Percentiles rank a stretch among this genome's conserved stretches.
phyloP scores from a whole-genome alignment of 345 rosid species.

The Salix viminalis region DNA sequence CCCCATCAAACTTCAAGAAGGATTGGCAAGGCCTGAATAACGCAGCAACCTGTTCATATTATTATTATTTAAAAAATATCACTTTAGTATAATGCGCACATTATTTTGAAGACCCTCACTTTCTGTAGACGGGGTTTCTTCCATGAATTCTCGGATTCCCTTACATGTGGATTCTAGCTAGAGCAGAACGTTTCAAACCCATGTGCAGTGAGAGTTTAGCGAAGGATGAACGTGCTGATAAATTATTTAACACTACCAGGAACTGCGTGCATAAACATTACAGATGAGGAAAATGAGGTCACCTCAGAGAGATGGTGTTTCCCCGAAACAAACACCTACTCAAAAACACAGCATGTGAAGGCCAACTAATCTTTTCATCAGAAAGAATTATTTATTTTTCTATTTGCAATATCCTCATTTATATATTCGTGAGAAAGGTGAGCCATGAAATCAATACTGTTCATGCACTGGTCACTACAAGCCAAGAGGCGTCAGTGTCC shows the following conservation, averaged over 20 bases:
- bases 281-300: constrained; percentile 2
- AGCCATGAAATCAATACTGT: constrained; percentile 9
- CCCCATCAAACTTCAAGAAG: too few relatives aligned
- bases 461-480: constrained; percentile 1
- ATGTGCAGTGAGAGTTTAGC: background rate
- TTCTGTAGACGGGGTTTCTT: too few relatives aligned
- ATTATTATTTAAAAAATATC: too few relatives aligned
- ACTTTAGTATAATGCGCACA: too few relatives aligned
- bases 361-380: constrained; percentile 38
- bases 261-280: background rate
- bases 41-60: too few relatives aligned
- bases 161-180: too few relatives aligned
- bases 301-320: constrained; percentile 15
- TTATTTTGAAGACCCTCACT: too few relatives aligned
- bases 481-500: background rate
- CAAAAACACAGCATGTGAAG: constrained; percentile 58
- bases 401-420: constrained; percentile 1
- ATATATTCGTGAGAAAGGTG: background rate
- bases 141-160: too few relatives aligned
- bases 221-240: background rate
- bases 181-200: background rate
- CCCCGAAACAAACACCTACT: constrained; percentile 22
- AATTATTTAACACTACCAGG: background rate
- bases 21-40: too few relatives aligned
- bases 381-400: background rate